Base-by-base conservation (phyloP, 345 rosid species). In the Syzygium aqueum region DNA sequence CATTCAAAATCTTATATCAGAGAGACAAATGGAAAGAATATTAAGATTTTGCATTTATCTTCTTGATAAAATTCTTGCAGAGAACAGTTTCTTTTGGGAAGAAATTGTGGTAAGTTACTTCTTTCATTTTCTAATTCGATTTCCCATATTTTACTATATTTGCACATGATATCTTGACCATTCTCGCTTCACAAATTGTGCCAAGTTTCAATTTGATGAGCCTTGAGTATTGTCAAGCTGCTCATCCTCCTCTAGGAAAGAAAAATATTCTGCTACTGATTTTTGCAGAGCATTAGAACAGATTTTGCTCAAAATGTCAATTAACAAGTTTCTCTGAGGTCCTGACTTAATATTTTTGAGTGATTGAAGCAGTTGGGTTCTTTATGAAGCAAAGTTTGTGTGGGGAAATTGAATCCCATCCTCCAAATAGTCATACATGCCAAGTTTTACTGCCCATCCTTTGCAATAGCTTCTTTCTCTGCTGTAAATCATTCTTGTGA, bases 41-140 rank as follows among this genome's bases (percentile, higher is more conserved):
- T 88, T 94, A 6, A 94, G 90, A 88, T 96, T 96, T 91, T 97
- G 98, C 90, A 67, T 95, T 78, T 94, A 89, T 90, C 93, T 97
- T 89, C 96, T 97, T 25, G 90, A 95, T 90, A 94, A 93, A 90
- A 89, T 93, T 63, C 87, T 96, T 53, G 17, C 63, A 16, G 97
- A 94, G 87, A 91, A 91, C 84, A 85, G 88, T 53, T 96, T 96
- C 92, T 89, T 92, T 21, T 95, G 98, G 99, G 93, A 91, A 88
- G 97, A 95, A 80, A 91, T 84, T 8, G 88, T 90, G 95, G 99
- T 97, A 56, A 93, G 96, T 53, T 37, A 7, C 65, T 65, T 85
- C 9, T 22, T 73, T 50, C 51, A n/a, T 86, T 86, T 16, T 67
- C 46, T 52, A 23, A 27, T 33, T 21, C 0, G 50, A 52, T 17